Percentiles rank a stretch among this genome's conserved stretches.
phyloP scores from a whole-genome alignment of 73 alveolate species.

The Paramecium pentaurelia region DNA sequence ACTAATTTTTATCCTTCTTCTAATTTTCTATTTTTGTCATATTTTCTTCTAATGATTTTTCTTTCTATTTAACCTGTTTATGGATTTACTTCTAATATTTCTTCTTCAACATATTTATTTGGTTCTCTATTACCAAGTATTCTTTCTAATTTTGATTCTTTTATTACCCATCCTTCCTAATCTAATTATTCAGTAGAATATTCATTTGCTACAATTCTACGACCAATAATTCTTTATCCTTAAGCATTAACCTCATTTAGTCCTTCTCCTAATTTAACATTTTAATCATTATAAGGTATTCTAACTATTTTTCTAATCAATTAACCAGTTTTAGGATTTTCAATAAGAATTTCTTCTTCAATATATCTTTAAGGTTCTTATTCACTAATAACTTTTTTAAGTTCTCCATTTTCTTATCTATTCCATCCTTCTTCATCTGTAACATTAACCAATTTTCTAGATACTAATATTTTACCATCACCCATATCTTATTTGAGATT shows the following conservation, averaged over 20 bases:
- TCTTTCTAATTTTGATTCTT: constrained; percentile 11
- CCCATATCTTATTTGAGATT: not conserved
- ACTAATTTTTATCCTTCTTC: not conserved
- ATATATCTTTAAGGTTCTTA: not conserved
- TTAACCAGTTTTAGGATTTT: constrained; percentile 14
- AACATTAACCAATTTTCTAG: not conserved
- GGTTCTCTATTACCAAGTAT: constrained; percentile 18
- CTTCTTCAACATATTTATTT: not conserved
- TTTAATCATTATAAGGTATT: not conserved
- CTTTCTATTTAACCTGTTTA: not conserved
- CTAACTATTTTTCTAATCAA: not conserved
- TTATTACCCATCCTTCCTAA: not conserved
- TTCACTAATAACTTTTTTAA: not conserved
- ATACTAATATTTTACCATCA: not conserved
- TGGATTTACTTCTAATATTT: not conserved
- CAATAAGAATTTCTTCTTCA: not conserved
- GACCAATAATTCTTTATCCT: not conserved
- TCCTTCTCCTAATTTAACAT: not conserved
- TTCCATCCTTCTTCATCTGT: not conserved
- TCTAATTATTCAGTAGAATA: not conserved
- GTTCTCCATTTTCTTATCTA: not conserved
- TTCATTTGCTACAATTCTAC: not conserved
- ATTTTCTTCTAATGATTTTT: not conserved
- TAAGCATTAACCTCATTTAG: not conserved
- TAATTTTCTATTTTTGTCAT: not conserved